Base-by-base conservation (phyloP, 805 yeast genomes). In the Cyberlindnera suaveolens region DNA sequence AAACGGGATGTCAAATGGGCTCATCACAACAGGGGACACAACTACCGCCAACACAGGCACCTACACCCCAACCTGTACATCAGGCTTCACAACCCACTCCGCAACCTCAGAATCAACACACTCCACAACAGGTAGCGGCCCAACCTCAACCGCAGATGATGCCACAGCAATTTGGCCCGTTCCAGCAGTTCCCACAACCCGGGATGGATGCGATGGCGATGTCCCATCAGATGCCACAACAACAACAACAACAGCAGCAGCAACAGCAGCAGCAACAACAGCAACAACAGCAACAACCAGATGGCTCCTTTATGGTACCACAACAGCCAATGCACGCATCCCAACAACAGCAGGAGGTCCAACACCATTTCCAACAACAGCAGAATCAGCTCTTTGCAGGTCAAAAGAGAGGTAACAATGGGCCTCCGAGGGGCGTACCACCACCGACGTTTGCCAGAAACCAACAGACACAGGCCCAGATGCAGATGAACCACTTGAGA, bases 401-500 rank as follows among this genome's bases (percentile, higher is more conserved):
- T 20, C 50, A 44, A 30, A 47, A 42, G 42, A 39, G 50, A 38
- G 46, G 36, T 13, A 31, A 31, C n/a, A 16, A 23, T 18, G 40
- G 43, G 32, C 27, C 36, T 36, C 32, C 27, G 7, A 36, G 39
- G 36, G 46, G 41, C 17, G 41, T 36, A 1, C 53, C 56, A 40
- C 54, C 17, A 14, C 37, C 50, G n/a, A 54, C 48, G 23, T 60
- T 52, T 42, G 59, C 54, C 1, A 58, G 58, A 37, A 51, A 46
- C 27, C 63, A 53, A 39, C 69, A 57, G 39, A 64, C 77, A 34
- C 69, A 56, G 40, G 65, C 77, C 4, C 78, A 72, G 52, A 62
- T 60, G 35, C 78, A 73, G 56, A 71, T 72, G 78, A 72, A 69
- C 52, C 71, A 65, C 46, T 57, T 70, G 43, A 67, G 77, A 39